Conservation (phyloP, 345 rosid genomes). For the Ailanthus altissimus region DNA sequence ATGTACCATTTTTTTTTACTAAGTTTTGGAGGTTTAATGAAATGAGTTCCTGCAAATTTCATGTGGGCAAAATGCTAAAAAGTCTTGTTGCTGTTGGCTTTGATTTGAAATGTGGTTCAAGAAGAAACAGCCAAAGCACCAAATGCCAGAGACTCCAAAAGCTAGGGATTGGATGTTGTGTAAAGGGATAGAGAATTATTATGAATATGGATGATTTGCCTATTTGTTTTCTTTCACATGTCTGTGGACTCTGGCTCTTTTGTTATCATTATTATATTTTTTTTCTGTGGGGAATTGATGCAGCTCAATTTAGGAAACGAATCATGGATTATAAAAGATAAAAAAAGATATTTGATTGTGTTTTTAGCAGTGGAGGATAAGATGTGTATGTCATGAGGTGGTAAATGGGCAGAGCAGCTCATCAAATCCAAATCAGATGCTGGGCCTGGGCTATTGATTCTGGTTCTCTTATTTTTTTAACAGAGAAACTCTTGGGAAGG, state of each 20-base stretch:
- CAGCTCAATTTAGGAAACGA: background rate
- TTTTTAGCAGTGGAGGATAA: background rate
- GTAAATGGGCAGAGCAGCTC: background rate
- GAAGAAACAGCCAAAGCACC: conserved; percentile 24
- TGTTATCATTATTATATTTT: background rate
- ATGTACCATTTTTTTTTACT: conserved; percentile 36
- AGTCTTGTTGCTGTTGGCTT: background rate
- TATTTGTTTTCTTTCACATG: conserved; percentile 3
- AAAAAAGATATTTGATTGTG: background rate
- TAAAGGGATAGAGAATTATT: conserved; percentile 2
- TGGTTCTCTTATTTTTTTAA: no score
- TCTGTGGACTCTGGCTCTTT: background rate
- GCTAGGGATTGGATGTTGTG: conserved; percentile 42
- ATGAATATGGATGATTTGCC: background rate
- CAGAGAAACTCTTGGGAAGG: no score
- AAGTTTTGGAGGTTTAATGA: conserved; percentile 34
- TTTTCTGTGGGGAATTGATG: background rate
- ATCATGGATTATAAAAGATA: background rate
- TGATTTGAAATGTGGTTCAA: background rate
- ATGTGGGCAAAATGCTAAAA: conserved; percentile 1
- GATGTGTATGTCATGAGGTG: background rate
- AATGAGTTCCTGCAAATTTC: conserved; percentile 15
- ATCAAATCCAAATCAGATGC: background rate
- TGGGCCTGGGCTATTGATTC: background rate
- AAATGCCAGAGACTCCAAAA: conserved; percentile 27